phyloP scores from a whole-genome alignment of 352 stramenopile genomes.

The Globisporangium spiculum region DNA sequence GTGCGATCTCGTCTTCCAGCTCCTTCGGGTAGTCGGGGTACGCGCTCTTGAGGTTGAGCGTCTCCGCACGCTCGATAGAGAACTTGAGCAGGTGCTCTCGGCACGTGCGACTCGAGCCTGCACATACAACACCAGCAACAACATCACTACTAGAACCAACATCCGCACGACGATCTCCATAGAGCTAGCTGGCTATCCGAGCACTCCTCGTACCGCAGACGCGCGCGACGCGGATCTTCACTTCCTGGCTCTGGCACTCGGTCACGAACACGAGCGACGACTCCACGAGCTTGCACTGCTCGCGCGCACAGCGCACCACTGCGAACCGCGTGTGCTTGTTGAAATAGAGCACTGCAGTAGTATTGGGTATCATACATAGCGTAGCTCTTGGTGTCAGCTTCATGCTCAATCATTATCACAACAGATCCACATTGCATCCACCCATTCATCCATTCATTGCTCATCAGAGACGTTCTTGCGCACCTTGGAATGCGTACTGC shows the following conservation, averaged over 20 bases:
- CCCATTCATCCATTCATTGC: neutral
- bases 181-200: neutral
- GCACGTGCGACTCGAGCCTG: conserved; percentile 56
- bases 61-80: conserved; percentile 45
- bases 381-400: neutral
- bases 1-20: conserved; percentile 47
- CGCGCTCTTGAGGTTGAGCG: conserved; percentile 29
- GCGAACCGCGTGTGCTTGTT: conserved; percentile 49
- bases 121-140: neutral
- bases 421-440: neutral
- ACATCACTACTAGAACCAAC: neutral
- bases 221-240: conserved; percentile 57
- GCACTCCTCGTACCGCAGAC: conserved; percentile 51
- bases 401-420: neutral
- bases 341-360: conserved; percentile 55
- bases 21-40: conserved; percentile 44
- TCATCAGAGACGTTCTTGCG: neutral
- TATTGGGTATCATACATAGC: neutral
- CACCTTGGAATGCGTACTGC: conserved; percentile 82
- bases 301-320: conserved; percentile 60
- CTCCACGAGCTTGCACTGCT: conserved; percentile 73
- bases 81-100: conserved; percentile 49
- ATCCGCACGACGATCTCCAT: neutral
- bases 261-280: conserved; percentile 75
- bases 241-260: conserved; percentile 51